Evolutionary conservation across 768 basidiomycete genomes (phyloP).

Genomic region (Coprinellus micaceus): DNA sequence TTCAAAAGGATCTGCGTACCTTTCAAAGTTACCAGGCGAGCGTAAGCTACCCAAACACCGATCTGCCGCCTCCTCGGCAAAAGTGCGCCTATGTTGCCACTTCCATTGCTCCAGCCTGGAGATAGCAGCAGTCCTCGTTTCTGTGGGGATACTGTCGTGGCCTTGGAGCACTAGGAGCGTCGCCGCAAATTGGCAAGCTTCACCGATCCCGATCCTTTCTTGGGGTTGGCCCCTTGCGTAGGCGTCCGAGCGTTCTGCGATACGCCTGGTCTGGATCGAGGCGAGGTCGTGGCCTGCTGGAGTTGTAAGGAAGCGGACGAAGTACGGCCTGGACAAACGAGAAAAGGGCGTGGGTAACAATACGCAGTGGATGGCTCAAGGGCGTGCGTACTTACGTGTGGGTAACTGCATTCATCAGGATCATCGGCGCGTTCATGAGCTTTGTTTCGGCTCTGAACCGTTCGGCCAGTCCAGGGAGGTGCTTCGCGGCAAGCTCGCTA

Average conservation of each 20-base stretch:
- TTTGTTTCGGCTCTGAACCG: slow-evolving; percentile 24
- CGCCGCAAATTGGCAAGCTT: slow-evolving; percentile 37
- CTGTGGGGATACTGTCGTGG: slow-evolving; percentile 23
- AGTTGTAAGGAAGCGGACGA: slow-evolving; percentile 33
- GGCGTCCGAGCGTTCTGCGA: slow-evolving; percentile 20
- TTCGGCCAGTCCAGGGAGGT: slow-evolving; percentile 30
- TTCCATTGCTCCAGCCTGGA: slow-evolving; percentile 32
- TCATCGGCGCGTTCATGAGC: slow-evolving; percentile 21
- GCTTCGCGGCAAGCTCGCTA: slow-evolving; percentile 36
- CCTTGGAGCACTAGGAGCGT: slow-evolving; percentile 40
- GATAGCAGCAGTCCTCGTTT: slow-evolving; percentile 30
- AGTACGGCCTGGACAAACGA: slow-evolving; percentile 35
- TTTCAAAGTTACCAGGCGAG: neutral
- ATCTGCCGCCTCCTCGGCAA: slow-evolving; percentile 31
- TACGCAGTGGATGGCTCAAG: neutral
- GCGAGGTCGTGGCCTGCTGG: slow-evolving; percentile 30
- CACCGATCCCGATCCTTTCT: slow-evolving; percentile 28
- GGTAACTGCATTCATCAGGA: slow-evolving; percentile 31
- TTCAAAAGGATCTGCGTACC: no score
- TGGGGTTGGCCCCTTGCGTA: slow-evolving; percentile 16
- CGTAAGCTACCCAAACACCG: slow-evolving; percentile 28
- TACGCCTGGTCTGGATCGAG: slow-evolving; percentile 34
- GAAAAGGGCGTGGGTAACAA: no score
- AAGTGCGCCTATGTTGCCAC: slow-evolving; percentile 22
- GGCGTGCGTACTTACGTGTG: slow-evolving; percentile 27